These are phyloP conservation scores for Pestalotiopsis sp. DNA, from an alignment of 2,329 filamentous ascomycete species.

Conservation along the genomic window DNA sequence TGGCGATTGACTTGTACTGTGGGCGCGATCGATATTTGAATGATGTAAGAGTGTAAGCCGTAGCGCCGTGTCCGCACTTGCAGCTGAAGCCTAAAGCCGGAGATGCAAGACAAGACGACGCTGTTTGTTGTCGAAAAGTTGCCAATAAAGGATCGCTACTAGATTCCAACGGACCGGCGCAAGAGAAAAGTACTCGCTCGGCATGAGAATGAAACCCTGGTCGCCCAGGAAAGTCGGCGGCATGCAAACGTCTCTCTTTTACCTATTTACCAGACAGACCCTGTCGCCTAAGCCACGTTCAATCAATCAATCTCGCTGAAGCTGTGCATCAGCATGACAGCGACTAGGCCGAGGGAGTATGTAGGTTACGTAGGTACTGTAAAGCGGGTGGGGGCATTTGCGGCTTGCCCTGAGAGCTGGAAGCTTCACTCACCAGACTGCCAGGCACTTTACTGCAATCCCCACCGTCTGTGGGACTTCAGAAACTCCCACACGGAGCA, in stretches of 20 bases:
- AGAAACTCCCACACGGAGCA: no score
- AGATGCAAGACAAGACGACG: background rate
- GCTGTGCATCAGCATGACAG: background rate
- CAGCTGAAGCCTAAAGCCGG: background rate
- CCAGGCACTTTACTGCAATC: background rate
- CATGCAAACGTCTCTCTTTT: background rate
- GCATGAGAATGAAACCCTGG: background rate
- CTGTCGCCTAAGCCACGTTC: background rate
- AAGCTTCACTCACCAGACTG: background rate
- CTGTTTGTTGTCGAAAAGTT: background rate
- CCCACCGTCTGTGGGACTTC: no score
- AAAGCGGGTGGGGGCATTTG: background rate
- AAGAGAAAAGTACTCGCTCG: background rate
- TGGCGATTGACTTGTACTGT: background rate
- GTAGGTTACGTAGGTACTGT: background rate
- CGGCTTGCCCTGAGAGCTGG: background rate
- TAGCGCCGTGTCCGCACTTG: background rate
- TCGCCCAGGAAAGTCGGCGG: background rate
- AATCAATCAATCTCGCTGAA: background rate
- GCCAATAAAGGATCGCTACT: background rate
- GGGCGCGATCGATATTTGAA: background rate
- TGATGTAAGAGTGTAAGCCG: background rate
- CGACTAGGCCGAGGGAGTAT: background rate
- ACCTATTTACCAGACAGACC: background rate
- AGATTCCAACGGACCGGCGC: background rate